Base-by-base conservation (phyloP, 2,329 filamentous ascomycete genomes). In the Pseudogymnoascus sp. region DNA sequence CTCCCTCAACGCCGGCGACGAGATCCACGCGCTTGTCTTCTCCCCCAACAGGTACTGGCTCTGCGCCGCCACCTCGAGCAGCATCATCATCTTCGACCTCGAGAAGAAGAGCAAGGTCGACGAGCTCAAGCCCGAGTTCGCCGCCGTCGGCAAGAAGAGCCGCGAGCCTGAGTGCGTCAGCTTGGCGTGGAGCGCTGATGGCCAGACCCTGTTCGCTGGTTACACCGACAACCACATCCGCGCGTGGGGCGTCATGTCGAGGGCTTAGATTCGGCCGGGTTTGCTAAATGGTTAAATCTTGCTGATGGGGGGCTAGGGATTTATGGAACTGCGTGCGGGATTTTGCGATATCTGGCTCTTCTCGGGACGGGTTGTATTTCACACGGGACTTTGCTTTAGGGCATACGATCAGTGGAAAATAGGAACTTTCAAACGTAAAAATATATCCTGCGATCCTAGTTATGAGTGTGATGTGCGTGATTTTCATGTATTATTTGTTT, bases 71-170 rank as follows among this genome's bases (percentile, higher is more conserved):
- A 99, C 95, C 69, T 86, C 91, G 78, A 91, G 87, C 83, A 92
- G 87, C 87, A 97, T 99, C 87, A 97, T 97, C 87, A 97, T 99
- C 87, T 99, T 99, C 84, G 95, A 99, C 78, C 88, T 99, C 73
- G 95, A 99, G 91, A 99, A 99, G 93, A 99, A 99, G 93, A 96
- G 89, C 89, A 97, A 97, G 90, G 93, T 97, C 77, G 93, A 97
- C 76, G 95, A 97, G 88, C 88, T 99, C 80, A 97, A 96, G 89
- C 93, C 93, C 73, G 95, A 99, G 80, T 96, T 95, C 85, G 86
- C 92, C 78, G n/a, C 8, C 17, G 89, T 92, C 78, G 91, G 93
- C 84, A 96, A 96, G 91, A 97, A 97, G 91, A 92, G 89, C 87
- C 88, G 93, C 78, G 93, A 97, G 82, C 95, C 95, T 74, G 93